Evolutionary conservation across 176 grass and related monocot genomes (phyloP), one percentile per base, ranked within the genome.

Genomic region (Zoysia japonica): DNA sequence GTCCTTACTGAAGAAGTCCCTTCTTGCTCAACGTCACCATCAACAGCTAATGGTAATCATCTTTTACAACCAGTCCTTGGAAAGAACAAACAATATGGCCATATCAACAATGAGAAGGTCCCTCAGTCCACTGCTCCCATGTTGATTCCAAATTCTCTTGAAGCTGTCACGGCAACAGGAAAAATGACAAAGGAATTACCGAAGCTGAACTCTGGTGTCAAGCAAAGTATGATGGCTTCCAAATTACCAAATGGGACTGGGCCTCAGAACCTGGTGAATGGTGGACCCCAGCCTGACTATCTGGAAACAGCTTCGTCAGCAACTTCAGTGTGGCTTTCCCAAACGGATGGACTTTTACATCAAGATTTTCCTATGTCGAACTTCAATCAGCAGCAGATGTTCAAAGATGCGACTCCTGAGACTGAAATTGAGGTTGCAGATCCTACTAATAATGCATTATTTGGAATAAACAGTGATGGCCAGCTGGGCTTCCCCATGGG

Each of bases 11-110:
- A 96, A 52, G 90, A 96, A 79, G 78, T 96, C 62, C 93, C 90
- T 85, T 96, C 93, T 77, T 96, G 93, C 82, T 96, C 93, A 71
- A 90, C 93, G 40, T 96, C 93, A 4, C 93, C 90, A 75, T 96
- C 93, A 69, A 82, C 73, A 70, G 89, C 87, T 61, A 90, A 90
- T 46, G 90, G 79, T 78, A 81, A 46, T 70, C 47, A 88, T 78
- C 78, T 90, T 86, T 12, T 75, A 64, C 87, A 83, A 57, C 80
- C 84, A 57, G 78, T 90, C 15, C 54, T 78, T 4, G 75, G 73
- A 19, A 90, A 82, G 71, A 82, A 84, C 55, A 71, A 88, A 57
- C 83, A 88, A 74, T 51, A 14, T 9, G 67, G 38, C 60, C 81
- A 78, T 50, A 77, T 81, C 38, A 95, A 92, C 71, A 80, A 15